These are phyloP conservation scores for Haberlea rhodopensis DNA, from an alignment of 257 asterid species.

Conservation along the genomic window DNA sequence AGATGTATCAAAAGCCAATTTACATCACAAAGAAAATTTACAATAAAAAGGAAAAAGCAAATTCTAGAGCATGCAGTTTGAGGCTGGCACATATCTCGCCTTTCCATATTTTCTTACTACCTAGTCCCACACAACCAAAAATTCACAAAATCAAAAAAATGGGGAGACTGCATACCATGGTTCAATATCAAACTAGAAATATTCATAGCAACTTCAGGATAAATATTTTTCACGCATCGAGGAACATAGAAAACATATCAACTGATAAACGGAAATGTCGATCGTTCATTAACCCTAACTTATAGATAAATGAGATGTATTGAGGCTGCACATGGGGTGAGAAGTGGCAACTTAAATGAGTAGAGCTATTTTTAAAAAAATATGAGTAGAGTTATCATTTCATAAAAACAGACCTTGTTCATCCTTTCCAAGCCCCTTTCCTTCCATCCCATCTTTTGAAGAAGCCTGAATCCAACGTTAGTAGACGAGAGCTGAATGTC, in stretches of 20 bases:
- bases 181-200: no score
- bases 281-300: background rate
- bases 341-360: conserved; percentile 9
- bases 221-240: background rate
- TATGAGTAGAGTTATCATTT: no score
- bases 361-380: conserved; percentile 16
- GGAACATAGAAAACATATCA: background rate
- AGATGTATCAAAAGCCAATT: conserved; percentile 12
- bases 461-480: conserved; percentile 85
- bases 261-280: background rate
- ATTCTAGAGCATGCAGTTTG: background rate
- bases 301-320: background rate
- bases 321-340: background rate
- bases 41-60: background rate
- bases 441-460: conserved; percentile 99
- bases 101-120: no score
- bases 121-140: no score
- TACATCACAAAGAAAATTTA: background rate
- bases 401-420: conserved; percentile 68
- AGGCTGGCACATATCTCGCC: background rate
- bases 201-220: no score
- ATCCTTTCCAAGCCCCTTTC: conserved; percentile 94
- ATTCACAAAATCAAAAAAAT: no score
- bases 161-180: no score
- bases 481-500: conserved; percentile 76